Conservation (phyloP, 495 filamentous ascomycete genomes). For the Parmelia sp. region DNA sequence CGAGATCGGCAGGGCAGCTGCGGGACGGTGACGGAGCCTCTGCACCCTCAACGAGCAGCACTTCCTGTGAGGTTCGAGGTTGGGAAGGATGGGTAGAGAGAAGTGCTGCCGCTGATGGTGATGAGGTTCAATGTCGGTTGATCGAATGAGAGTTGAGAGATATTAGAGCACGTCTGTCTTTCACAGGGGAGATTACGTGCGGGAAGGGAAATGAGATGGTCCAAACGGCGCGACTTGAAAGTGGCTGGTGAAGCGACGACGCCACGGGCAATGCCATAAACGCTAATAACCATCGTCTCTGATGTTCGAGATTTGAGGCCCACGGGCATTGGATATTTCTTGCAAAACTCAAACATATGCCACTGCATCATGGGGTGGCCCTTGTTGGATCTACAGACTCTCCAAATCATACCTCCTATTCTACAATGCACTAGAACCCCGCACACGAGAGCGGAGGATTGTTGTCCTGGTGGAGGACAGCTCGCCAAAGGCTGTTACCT, state of each 20-base stretch:
- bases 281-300: neutral
- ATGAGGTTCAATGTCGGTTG: constrained; percentile 5
- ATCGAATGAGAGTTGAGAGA: neutral
- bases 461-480: neutral
- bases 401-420: neutral
- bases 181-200: constrained; percentile 14
- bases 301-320: too few relatives aligned
- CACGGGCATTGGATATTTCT: too few relatives aligned
- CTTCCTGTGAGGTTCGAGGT: neutral
- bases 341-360: neutral
- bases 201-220: constrained; percentile 15
- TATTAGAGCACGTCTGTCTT: neutral
- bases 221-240: neutral
- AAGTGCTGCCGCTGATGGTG: constrained; percentile 2
- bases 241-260: constrained; percentile 15
- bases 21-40: constrained; percentile 3
- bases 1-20: constrained; percentile 22
- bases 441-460: neutral
- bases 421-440: neutral
- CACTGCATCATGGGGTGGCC: neutral
- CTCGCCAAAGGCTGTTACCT: neutral
- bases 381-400: neutral
- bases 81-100: constrained; percentile 4
- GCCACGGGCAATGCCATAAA: neutral
- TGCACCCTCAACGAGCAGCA: neutral